Base-by-base conservation (phyloP, 225 moss, liverwort and hornwort species). In the Bryoerythrophyllum caledonicum region DNA sequence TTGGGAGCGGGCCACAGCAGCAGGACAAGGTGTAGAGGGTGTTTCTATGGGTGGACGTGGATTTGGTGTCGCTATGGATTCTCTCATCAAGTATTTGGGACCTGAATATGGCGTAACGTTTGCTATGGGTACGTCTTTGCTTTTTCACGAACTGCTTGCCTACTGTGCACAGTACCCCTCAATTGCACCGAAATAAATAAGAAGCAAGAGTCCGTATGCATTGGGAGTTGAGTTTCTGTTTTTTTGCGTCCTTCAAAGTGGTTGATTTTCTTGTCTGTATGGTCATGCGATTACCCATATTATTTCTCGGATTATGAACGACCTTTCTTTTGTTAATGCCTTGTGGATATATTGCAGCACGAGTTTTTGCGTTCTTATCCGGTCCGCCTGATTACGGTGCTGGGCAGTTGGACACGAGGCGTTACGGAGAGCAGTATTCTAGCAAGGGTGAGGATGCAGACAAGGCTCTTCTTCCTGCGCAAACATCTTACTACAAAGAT, bases 361-460 rank as follows among this genome's bases (percentile, higher is more conserved):
- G 99, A 75, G 93, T 99, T 34, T 99, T 99, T 74, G 79, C 95
- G 68, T 99, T 99, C 70, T 89, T 99, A 63, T 99, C 99, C 38
- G 99, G 99, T 80, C 95, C 99, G 17, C 99, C 99, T 83, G 99
- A 99, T 84, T 95, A 95, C 70, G 99, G 99, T 74, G 86, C 93
- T 77, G 99, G 99, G 69, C 95, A 93, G 70, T 77, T 99, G 82
- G 99, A 99, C 88, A 99, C 99, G 40, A 93, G 85, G 63, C 99
- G 99, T 73, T 99, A 99, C 71, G 92, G 95, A 77, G 99, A 99
- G 82, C 99, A 99, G 81, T 99, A 99, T 76, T 85, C 99, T 10
- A 99, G 95, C 82, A 99, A 87, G 83, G 84, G 95, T 62, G 90
- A 91, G 81, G 99, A 99, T 82, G 99, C 99, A 35, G 99, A 99